Conservation (phyloP, 2,329 filamentous ascomycete species). For the Thermothelomyces thermophilus region DNA sequence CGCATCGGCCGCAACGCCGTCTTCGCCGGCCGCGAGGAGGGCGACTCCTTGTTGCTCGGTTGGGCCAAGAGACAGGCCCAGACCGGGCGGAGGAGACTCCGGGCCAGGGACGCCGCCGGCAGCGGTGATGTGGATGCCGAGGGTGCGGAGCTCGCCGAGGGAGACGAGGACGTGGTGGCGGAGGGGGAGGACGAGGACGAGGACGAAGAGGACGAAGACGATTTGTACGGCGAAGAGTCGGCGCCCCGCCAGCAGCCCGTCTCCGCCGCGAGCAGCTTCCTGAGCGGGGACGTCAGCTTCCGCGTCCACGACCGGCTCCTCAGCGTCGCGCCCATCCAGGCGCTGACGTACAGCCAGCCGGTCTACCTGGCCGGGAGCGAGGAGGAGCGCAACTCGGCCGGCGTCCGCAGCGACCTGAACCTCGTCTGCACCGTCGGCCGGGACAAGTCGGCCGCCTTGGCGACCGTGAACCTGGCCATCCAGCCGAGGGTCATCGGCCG, state of each 20-base stretch:
- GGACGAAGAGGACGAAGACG: constrained; percentile 43
- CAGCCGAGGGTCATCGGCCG: constrained; percentile 64
- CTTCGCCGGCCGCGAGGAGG: constrained; percentile 80
- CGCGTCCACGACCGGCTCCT: constrained; percentile 68
- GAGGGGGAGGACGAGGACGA: constrained; percentile 49
- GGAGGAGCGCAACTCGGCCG: constrained; percentile 37
- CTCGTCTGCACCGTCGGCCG: constrained; percentile 57
- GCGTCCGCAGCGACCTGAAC: constrained; percentile 51
- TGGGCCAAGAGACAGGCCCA: constrained; percentile 65
- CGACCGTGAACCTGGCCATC: constrained; percentile 71
- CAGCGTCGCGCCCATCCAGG: constrained; percentile 73
- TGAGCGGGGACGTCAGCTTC: constrained; percentile 63
- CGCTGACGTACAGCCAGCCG: constrained; percentile 62
- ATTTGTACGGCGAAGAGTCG: constrained; percentile 57
- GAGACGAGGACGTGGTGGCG: no score
- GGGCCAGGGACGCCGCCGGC: constrained; percentile 50
- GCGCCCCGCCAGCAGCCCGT: constrained; percentile 31
- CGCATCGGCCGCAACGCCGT: constrained; percentile 61
- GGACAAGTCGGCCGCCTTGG: constrained; percentile 61
- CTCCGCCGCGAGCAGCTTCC: constrained; percentile 36
- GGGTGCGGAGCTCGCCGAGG: constrained; percentile 47
- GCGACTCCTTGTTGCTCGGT: constrained; percentile 73
- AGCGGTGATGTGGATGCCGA: constrained; percentile 51
- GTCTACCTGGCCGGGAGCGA: constrained; percentile 38
- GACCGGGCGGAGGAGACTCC: constrained; percentile 55